phyloP scores from a whole-genome alignment of 768 basidiomycete species.

The Mycena galopus region DNA sequence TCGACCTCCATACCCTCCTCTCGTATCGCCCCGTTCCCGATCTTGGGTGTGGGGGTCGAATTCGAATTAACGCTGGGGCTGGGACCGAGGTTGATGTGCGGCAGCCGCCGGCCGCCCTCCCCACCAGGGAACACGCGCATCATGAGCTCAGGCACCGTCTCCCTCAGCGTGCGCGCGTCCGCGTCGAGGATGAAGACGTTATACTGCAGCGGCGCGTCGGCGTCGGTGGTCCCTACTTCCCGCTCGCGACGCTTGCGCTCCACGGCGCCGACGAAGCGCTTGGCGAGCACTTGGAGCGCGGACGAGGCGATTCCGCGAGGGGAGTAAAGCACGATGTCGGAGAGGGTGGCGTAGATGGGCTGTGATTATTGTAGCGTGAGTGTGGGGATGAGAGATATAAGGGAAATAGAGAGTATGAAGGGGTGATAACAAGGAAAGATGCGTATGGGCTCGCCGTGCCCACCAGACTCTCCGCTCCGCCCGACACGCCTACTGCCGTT shows the following conservation, averaged over 20 bases:
- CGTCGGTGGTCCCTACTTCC: conserved; percentile 50
- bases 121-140: conserved; percentile 60
- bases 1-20: conserved; percentile 26
- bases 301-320: conserved; percentile 70
- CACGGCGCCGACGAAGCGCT: conserved; percentile 75
- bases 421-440: no score
- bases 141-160: conserved; percentile 64
- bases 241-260: conserved; percentile 62
- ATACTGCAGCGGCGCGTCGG: conserved; percentile 63
- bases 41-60: not conserved
- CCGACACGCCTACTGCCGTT: no score
- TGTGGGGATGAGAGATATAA: conserved; percentile 5
- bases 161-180: conserved; percentile 57
- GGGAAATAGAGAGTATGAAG: conserved; percentile 28
- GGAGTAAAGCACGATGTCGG: conserved; percentile 91
- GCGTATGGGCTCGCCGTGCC: no score
- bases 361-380: conserved; percentile 43
- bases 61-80: not conserved
- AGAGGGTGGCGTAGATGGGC: conserved; percentile 90
- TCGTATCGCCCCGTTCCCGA: no score
- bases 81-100: not conserved
- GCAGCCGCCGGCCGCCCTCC: conserved; percentile 22
- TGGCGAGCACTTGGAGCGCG: conserved; percentile 71
- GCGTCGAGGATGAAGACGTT: conserved; percentile 85
- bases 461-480: no score